phyloP scores from a whole-genome alignment of 176 grass and related monocot species.

The Ensete glaucum region DNA sequence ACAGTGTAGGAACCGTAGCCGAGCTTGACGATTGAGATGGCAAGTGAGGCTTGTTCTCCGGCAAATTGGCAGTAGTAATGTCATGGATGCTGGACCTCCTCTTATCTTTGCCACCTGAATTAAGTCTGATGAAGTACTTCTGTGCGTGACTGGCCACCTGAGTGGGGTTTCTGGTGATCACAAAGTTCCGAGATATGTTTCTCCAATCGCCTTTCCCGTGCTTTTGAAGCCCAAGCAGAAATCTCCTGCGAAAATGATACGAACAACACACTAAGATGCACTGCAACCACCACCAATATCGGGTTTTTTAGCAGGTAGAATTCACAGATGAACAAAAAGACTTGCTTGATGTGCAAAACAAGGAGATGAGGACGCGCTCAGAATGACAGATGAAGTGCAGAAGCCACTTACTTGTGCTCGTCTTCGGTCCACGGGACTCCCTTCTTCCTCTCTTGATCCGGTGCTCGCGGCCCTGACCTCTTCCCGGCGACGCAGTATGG shows the following conservation, averaged over 20 bases:
- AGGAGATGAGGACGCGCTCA: too few relatives aligned
- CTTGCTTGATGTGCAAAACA: too few relatives aligned
- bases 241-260: not conserved
- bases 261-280: too few relatives aligned
- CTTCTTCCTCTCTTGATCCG: slow-evolving; percentile 26
- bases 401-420: slow-evolving; percentile 16
- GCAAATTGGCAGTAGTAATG: slow-evolving; percentile 17
- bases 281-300: too few relatives aligned
- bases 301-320: too few relatives aligned
- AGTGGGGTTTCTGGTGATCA: slow-evolving; percentile 16
- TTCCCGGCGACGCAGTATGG: not conserved
- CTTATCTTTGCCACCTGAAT: slow-evolving; percentile 23
- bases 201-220: slow-evolving; percentile 25
- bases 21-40: not conserved
- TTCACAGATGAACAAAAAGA: too few relatives aligned
- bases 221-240: slow-evolving; percentile 17
- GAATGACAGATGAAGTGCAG: too few relatives aligned
- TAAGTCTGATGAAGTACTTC: slow-evolving; percentile 29
- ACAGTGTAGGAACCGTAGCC: not conserved
- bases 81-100: slow-evolving; percentile 30
- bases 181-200: slow-evolving; percentile 19
- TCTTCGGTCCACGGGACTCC: slow-evolving; percentile 27
- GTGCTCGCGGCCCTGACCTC: not conserved
- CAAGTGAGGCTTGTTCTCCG: slow-evolving; percentile 10
- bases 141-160: slow-evolving; percentile 27